Evolutionary conservation across 257 asterid species (phyloP).

Genomic region (Eustoma russellianum): DNA sequence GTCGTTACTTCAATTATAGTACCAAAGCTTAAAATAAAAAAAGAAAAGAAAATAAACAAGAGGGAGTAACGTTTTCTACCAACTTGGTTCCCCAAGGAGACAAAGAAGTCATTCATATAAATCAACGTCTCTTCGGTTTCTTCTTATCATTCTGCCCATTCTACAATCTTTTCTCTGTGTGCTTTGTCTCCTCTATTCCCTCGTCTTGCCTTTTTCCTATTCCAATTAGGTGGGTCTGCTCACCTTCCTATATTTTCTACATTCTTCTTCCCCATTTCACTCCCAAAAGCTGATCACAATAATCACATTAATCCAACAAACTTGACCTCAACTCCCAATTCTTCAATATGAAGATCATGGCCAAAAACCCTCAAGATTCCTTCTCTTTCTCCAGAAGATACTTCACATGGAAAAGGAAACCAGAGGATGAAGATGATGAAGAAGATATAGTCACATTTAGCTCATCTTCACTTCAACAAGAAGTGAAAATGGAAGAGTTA

Average conservation of each 20-base stretch:
- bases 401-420: constrained; percentile 58
- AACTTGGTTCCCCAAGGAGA: constrained; percentile 11
- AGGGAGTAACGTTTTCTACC: no score
- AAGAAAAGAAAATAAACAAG: no score
- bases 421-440: constrained; percentile 43
- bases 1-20: no score
- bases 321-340: no score
- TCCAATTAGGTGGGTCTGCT: constrained; percentile 59
- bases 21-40: no score
- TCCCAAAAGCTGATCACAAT: constrained; percentile 22
- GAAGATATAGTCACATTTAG: constrained; percentile 36
- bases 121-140: constrained; percentile 20
- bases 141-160: constrained; percentile 2
- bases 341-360: constrained; percentile 54
- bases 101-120: constrained; percentile 10
- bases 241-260: constrained; percentile 51
- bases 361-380: constrained; percentile 53
- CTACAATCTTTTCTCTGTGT: not conserved
- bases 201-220: constrained; percentile 17
- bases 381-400: constrained; percentile 83
- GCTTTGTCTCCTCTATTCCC: constrained; percentile 10
- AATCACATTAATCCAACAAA: no score
- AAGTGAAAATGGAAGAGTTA: constrained; percentile 14
- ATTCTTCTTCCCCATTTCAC: constrained; percentile 12
- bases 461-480: constrained; percentile 20